A percentile compares a stretch with the other conserved stretches of the same genome.
Evolutionary conservation across 2,329 filamentous ascomycete species (phyloP).

Genomic region (Phyllosticta citriasiana): DNA sequence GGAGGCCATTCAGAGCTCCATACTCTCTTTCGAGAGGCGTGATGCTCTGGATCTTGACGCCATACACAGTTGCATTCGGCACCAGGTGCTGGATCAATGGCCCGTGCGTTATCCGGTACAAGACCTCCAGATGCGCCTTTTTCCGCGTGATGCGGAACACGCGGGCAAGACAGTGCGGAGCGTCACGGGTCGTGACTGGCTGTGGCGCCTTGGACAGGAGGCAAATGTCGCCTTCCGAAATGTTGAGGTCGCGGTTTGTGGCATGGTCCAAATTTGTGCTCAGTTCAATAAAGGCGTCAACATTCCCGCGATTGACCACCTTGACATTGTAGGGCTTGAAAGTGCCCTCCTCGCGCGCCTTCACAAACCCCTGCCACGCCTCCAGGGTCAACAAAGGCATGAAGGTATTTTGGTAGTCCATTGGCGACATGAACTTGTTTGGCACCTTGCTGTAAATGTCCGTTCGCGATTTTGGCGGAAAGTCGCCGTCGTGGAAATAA

Average conservation of each 20-base stretch:
- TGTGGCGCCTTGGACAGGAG: conserved; percentile 66
- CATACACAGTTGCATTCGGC: conserved; percentile 60
- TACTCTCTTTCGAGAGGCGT: conserved; percentile 94
- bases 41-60: conserved; percentile 81
- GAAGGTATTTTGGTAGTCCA: conserved; percentile 80
- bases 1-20: conserved; percentile 76
- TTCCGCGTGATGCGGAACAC: conserved; percentile 74
- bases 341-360: conserved; percentile 75
- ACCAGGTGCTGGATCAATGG: conserved; percentile 55
- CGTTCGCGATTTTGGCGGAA: conserved; percentile 63
- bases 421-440: conserved; percentile 64
- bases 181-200: conserved; percentile 51
- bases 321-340: conserved; percentile 79
- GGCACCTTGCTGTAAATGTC: conserved; percentile 67
- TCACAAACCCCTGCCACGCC: conserved; percentile 91
- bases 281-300: conserved; percentile 88
- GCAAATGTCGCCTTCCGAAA: conserved; percentile 81
- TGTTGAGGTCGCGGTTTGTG: conserved; percentile 59
- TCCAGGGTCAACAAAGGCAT: conserved; percentile 83
- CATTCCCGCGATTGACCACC: conserved; percentile 74
- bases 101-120: conserved; percentile 67
- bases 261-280: conserved; percentile 67
- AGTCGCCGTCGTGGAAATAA: conserved; percentile 80
- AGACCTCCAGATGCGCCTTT: conserved; percentile 70
- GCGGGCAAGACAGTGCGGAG: conserved; percentile 76